Evolutionary conservation across 768 basidiomycete species (phyloP).

Genomic region (Lepiota brunneoincarnata): DNA sequence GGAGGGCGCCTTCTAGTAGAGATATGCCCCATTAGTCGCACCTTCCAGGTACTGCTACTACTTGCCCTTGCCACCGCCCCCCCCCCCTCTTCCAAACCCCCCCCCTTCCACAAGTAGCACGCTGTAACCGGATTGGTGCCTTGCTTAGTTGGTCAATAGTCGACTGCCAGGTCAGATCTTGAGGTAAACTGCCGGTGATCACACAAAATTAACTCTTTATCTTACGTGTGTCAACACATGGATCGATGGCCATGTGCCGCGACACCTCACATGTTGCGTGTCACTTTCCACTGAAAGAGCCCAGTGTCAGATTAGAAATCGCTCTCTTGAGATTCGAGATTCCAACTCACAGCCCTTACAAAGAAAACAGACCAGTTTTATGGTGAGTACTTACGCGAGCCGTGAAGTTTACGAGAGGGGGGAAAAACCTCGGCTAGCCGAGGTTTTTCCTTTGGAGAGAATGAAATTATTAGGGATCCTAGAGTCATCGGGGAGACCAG

Average conservation of each 20-base stretch:
- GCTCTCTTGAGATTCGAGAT: not conserved
- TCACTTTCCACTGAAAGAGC: not conserved
- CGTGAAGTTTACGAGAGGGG: not conserved
- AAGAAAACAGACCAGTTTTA: too few relatives aligned
- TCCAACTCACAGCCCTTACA: not conserved
- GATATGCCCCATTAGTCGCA: too few relatives aligned
- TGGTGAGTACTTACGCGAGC: not conserved
- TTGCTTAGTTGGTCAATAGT: too few relatives aligned
- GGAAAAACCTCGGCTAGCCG: constrained; percentile 30
- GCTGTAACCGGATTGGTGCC: too few relatives aligned
- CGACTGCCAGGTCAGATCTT: too few relatives aligned
- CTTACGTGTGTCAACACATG: not conserved
- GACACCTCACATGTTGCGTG: not conserved
- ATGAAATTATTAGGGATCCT: constrained; percentile 3
- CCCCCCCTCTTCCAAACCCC: too few relatives aligned
- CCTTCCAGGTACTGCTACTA: too few relatives aligned
- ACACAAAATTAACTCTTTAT: not conserved
- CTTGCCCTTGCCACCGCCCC: too few relatives aligned
- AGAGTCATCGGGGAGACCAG: not conserved
- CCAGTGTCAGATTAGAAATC: not conserved
- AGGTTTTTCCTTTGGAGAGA: constrained; percentile 23
- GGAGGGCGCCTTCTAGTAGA: too few relatives aligned
- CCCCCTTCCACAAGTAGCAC: too few relatives aligned
- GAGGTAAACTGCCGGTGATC: too few relatives aligned
- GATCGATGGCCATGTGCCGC: constrained; percentile 3